Evolutionary conservation across 1,139 yeast species (phyloP).

Genomic region (Sugiyamaella sp.): DNA sequence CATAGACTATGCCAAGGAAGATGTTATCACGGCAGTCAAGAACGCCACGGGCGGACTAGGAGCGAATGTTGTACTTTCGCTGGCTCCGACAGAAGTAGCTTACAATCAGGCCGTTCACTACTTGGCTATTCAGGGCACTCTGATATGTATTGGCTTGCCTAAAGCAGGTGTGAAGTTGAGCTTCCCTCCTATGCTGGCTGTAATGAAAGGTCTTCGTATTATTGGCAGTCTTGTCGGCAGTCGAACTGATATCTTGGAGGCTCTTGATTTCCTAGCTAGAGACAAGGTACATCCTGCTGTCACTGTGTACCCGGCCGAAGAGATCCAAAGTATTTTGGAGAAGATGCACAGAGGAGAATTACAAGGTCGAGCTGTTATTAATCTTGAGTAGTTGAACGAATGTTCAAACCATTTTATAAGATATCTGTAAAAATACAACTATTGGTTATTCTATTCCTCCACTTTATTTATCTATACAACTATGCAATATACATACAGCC

Average conservation of each 20-base stretch:
- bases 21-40: slow-evolving; percentile 50
- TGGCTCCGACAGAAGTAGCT: slow-evolving; percentile 70
- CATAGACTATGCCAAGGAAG: slow-evolving; percentile 55
- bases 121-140: slow-evolving; percentile 68
- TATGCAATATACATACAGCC: too few relatives aligned
- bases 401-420: too few relatives aligned
- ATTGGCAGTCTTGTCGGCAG: slow-evolving; percentile 73
- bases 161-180: slow-evolving; percentile 57
- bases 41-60: slow-evolving; percentile 62
- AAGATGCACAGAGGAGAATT: slow-evolving; percentile 67
- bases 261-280: slow-evolving; percentile 64
- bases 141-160: slow-evolving; percentile 74
- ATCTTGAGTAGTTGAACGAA: slow-evolving; percentile 31
- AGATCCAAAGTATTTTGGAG: slow-evolving; percentile 57
- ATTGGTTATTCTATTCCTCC: too few relatives aligned
- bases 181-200: slow-evolving; percentile 57
- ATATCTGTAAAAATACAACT: too few relatives aligned
- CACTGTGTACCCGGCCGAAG: slow-evolving; percentile 61
- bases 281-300: slow-evolving; percentile 66
- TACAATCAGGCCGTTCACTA: slow-evolving; percentile 63
- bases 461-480: too few relatives aligned
- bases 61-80: slow-evolving; percentile 72
- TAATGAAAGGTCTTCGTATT: slow-evolving; percentile 59
- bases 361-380: slow-evolving; percentile 68
- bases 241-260: slow-evolving; percentile 71